A percentile compares a stretch with the other conserved stretches of the same genome.
phyloP scores from a whole-genome alignment of 176 grass and related monocot species.

The maize (Zea mays) region DNA sequence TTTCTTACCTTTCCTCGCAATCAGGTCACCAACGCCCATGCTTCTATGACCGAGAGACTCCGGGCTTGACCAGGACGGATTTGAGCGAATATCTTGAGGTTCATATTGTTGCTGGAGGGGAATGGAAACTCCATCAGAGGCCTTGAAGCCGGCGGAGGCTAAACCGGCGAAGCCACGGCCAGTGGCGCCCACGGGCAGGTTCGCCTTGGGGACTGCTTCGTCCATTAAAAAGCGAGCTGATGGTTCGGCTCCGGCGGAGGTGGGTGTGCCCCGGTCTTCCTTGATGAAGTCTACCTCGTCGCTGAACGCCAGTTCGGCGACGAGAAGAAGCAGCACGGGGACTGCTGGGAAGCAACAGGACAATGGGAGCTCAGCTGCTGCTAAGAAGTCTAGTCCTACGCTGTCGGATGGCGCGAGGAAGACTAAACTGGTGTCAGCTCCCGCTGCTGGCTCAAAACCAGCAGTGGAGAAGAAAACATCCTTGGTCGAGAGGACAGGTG shows the following conservation, averaged over 20 bases:
- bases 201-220: slow-evolving; percentile 27
- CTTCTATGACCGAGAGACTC: background rate
- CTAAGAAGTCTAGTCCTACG: slow-evolving; percentile 50
- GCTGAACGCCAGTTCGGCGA: slow-evolving; percentile 18
- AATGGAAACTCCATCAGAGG: slow-evolving; percentile 51
- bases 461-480: slow-evolving; percentile 45
- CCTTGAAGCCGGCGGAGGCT: slow-evolving; percentile 14
- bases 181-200: slow-evolving; percentile 29
- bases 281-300: slow-evolving; percentile 34
- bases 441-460: slow-evolving; percentile 41
- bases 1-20: background rate
- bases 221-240: slow-evolving; percentile 46
- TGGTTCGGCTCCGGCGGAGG: background rate
- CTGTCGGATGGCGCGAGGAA: slow-evolving; percentile 58
- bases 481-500: slow-evolving; percentile 34
- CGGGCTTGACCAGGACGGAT: slow-evolving; percentile 14
- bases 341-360: slow-evolving; percentile 38
- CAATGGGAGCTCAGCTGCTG: slow-evolving; percentile 42
- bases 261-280: slow-evolving; percentile 27
- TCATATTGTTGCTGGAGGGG: background rate
- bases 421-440: slow-evolving; percentile 32
- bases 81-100: slow-evolving; percentile 7
- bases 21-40: slow-evolving; percentile 42
- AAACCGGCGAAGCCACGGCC: slow-evolving; percentile 38
- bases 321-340: slow-evolving; percentile 60